Base-by-base conservation (phyloP, 1,284 basidiomycete species). In the Cystobasidiaceae sp. region DNA sequence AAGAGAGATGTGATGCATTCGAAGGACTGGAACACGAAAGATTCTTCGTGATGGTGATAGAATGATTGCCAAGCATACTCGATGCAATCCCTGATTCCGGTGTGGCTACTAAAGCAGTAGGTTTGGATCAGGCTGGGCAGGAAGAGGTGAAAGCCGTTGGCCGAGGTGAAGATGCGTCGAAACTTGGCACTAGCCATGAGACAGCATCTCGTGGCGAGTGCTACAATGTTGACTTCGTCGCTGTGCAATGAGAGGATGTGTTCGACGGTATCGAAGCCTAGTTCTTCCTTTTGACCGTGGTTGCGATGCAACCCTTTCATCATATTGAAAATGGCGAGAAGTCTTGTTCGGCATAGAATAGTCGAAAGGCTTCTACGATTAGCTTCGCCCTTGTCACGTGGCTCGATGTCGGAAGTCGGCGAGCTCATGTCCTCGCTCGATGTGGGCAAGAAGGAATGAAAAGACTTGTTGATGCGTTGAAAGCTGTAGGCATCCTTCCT, bases 11-110 rank as follows among this genome's bases (percentile, higher is more conserved):
- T 50, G 13, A 59, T 15, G 2, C 41, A 39, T 32, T 32, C 41
- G 8, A 59, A 32, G 13, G 48, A 21, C 21, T 54, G 48, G 45
- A 59, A 59, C 19, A 59, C 57, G 45, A 59, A 59, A n/a, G 37
- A 50, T 49, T 57, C 55, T 15, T 23, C 57, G 27, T 59, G 57
- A 3, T 34, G 28, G 8, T 43, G 45, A 17, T 23, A 59, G 57
- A 59, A 59, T n/a, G 41, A 32, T 30, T 50, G 43, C 28, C 25
- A 59, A 13, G 57, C 46, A 28, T 59, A 59, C 33, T 33, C 30
- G 25, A 59, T 52, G 25, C 34, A 32, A 28, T 21, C 23, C 17
- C 27, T 19, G 33, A 59, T 49, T 17, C 41, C 19, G 30, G 34
- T 59, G 8, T 59, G 21, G 43, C 33, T 19, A 13, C 19, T 43